Conservation (phyloP, 768 basidiomycete species). For the Mycena pura region DNA sequence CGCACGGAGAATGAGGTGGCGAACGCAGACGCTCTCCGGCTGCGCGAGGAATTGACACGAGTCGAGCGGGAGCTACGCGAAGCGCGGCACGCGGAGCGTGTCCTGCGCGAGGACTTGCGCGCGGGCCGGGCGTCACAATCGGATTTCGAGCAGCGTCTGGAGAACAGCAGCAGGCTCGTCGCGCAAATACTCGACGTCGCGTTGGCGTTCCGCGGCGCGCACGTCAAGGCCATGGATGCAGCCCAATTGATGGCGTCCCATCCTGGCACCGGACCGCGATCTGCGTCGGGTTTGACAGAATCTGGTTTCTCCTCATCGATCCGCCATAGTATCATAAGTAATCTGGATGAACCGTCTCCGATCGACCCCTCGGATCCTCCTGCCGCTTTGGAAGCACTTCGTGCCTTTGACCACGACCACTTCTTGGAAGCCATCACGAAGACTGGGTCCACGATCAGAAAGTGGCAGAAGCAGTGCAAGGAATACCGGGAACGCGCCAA, state of each 20-base stretch:
- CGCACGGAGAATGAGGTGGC: constrained; percentile 66
- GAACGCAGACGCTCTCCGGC: constrained; percentile 68
- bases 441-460: constrained; percentile 85
- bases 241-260: constrained; percentile 65
- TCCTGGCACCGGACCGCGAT: constrained; percentile 54
- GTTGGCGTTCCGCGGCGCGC: constrained; percentile 77
- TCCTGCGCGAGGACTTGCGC: constrained; percentile 77
- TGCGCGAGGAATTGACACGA: constrained; percentile 76
- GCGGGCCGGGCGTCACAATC: constrained; percentile 72
- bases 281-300: constrained; percentile 51
- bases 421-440: constrained; percentile 86
- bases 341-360: constrained; percentile 69
- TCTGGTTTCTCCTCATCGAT: constrained; percentile 56
- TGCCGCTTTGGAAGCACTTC: constrained; percentile 71
- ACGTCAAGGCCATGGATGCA: constrained; percentile 71
- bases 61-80: constrained; percentile 75
- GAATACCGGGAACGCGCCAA: constrained; percentile 95
- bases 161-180: constrained; percentile 70
- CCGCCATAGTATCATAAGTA: constrained; percentile 60
- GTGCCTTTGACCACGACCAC: constrained; percentile 82
- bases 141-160: constrained; percentile 69
- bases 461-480: constrained; percentile 98
- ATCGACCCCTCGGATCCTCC: constrained; percentile 79
- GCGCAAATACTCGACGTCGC: constrained; percentile 86
- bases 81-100: constrained; percentile 67